Conservation (phyloP, 768 basidiomycete genomes). For the Lactarius psammicola region DNA sequence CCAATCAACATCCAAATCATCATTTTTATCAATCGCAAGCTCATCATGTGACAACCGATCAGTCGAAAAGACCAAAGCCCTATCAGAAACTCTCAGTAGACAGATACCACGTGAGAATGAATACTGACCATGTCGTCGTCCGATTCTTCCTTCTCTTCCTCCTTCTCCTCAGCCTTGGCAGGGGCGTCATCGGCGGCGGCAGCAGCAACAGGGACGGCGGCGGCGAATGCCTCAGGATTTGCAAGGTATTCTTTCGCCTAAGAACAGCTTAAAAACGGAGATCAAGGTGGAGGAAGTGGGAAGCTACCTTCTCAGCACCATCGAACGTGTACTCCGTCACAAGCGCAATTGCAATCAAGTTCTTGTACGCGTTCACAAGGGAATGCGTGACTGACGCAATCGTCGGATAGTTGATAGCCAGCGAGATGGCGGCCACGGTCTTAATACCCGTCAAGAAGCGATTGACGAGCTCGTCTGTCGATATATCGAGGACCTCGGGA, state of each 20-base stretch:
- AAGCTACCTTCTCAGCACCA: conserved; percentile 82
- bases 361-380: conserved; percentile 99
- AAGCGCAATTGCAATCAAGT: conserved; percentile 84
- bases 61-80: conserved; percentile 97
- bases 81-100: conserved; percentile 34
- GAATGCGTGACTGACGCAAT: conserved; percentile 92
- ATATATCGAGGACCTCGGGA: conserved; percentile 87
- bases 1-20: background rate
- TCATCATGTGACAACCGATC: conserved; percentile 31
- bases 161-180: conserved; percentile 58
- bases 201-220: conserved; percentile 60
- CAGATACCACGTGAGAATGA: background rate
- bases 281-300: conserved; percentile 18
- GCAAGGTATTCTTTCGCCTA: conserved; percentile 95
- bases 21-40: background rate
- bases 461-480: conserved; percentile 86
- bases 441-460: conserved; percentile 93
- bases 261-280: conserved; percentile 36
- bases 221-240: conserved; percentile 98
- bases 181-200: conserved; percentile 54
- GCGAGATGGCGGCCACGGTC: conserved; percentile 92
- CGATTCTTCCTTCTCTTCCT: conserved; percentile 81
- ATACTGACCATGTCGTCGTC: conserved; percentile 83
- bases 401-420: conserved; percentile 95
- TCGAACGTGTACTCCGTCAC: conserved; percentile 95